A percentile compares a stretch with the other conserved stretches of the same genome.
phyloP scores from a whole-genome alignment of 73 alveolate genomes.

The Vitrella brassicaformis region DNA sequence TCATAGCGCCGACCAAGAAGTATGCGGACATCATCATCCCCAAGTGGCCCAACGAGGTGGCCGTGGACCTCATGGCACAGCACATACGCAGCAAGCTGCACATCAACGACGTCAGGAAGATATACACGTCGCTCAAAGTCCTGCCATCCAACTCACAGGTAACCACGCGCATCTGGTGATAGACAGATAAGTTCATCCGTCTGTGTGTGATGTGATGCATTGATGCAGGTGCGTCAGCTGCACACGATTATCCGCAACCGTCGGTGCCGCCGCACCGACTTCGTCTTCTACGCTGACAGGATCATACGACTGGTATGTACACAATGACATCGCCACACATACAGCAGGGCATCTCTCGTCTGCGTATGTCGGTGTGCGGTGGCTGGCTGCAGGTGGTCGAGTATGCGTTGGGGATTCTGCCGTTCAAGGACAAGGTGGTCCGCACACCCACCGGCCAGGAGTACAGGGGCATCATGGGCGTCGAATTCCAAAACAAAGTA shows the following conservation, averaged over 20 bases:
- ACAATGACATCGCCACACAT: no score
- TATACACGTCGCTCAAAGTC: neutral
- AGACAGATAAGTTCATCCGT: no score
- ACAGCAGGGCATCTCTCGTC: neutral
- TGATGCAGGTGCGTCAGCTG: neutral
- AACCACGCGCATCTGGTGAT: no score
- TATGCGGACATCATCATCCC: constrained; percentile 89
- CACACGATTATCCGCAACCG: neutral
- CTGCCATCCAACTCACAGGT: neutral
- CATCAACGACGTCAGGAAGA: neutral
- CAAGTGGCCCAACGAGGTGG: constrained; percentile 38
- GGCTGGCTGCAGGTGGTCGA: neutral
- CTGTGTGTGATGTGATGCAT: no score
- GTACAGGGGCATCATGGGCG: constrained; percentile 12
- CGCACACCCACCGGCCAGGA: constrained; percentile 3
- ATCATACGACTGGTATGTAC: neutral
- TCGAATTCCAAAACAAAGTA: no score
- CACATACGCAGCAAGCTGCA: constrained; percentile 10
- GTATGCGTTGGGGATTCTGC: neutral
- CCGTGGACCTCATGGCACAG: constrained; percentile 41
- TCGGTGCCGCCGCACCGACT: neutral
- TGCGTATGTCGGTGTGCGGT: neutral
- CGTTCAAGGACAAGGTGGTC: neutral
- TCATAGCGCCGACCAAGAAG: constrained; percentile 79
- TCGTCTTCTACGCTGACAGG: neutral